Conservation (phyloP, 2,329 filamentous ascomycete species). For the Botrytis hyacinthi region DNA sequence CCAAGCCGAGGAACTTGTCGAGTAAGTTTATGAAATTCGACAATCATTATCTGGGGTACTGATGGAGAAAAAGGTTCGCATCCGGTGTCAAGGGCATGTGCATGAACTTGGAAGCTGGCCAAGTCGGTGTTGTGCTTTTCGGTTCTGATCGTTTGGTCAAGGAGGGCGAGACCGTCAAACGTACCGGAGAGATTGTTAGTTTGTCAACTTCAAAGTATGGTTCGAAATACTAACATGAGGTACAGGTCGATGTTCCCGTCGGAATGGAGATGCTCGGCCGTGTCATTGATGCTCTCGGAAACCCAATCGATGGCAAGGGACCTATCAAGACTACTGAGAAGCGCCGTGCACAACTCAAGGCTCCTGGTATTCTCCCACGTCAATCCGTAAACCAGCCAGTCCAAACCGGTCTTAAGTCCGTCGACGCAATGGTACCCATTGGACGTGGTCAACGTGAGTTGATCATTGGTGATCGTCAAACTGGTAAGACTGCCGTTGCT, state of each 20-base stretch:
- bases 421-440: slow-evolving; percentile 99
- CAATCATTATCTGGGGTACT: slow-evolving; percentile 23
- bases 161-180: slow-evolving; percentile 99
- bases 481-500: slow-evolving; percentile 98
- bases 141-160: slow-evolving; percentile 99
- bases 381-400: slow-evolving; percentile 97
- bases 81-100: slow-evolving; percentile 99
- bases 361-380: slow-evolving; percentile 95
- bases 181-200: slow-evolving; percentile 98
- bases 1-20: slow-evolving; percentile 99
- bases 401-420: slow-evolving; percentile 98
- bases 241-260: slow-evolving; percentile 92
- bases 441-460: slow-evolving; percentile 99
- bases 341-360: slow-evolving; percentile 98
- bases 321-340: slow-evolving; percentile 88
- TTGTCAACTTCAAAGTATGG: slow-evolving; percentile 12
- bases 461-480: slow-evolving; percentile 99
- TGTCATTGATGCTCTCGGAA: slow-evolving; percentile 97
- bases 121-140: slow-evolving; percentile 99
- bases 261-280: slow-evolving; percentile 90
- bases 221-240: slow-evolving; percentile 25
- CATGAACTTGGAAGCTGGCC: slow-evolving; percentile 99
- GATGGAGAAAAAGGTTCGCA: slow-evolving; percentile 69
- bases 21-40: slow-evolving; percentile 63
- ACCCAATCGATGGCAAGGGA: slow-evolving; percentile 99